Base-by-base conservation (phyloP, 805 yeast species). In the Grigorovia humatica region DNA sequence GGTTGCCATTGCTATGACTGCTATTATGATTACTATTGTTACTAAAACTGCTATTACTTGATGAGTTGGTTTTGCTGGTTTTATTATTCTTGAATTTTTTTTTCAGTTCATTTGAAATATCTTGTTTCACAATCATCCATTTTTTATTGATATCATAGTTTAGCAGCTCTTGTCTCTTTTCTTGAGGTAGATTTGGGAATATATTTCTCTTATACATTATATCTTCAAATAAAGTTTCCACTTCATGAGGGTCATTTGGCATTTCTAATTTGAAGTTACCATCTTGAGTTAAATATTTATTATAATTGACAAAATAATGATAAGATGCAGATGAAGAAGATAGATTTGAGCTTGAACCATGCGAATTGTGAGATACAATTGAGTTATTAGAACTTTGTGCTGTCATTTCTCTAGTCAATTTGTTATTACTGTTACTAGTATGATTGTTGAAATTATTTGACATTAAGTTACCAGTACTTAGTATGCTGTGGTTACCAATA, bases 111-210 rank as follows among this genome's bases (percentile, higher is more conserved):
- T 83, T 84, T 46, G 87, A 75, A 23, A 84, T 81, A 65, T 89
- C 96, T 66, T 90, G 97, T 57, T 85, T 81, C 43, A 90, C 83
- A 57, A 90, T 75, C 83, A 87, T 82, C 96, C 96, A 89, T 68
- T 91, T 91, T 60, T 88, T 87, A 48, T 84, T 87, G 0, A 79
- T 71, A 44, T 85, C 78, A 63, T 85, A 89, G 58, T 77, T 78
- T 60, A 80, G 74, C 85, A 91, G 81, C 62, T 87, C 93, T 51
- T 74, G 77, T 57, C 82, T 82, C 2, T 93, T 96, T 49, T 78
- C 79, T 27, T 79, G 79, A 0, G 96, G 87, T 35, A 85, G 70
- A 44, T 75, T 70, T 54, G 75, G 80, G 68, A 88, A 85, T 17
- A 66, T 62, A 64, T 90, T 95, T 60, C 96, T 79, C 59, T 82